phyloP scores from a whole-genome alignment of 2,329 filamentous ascomycete species.

The Dothistroma septosporum region DNA sequence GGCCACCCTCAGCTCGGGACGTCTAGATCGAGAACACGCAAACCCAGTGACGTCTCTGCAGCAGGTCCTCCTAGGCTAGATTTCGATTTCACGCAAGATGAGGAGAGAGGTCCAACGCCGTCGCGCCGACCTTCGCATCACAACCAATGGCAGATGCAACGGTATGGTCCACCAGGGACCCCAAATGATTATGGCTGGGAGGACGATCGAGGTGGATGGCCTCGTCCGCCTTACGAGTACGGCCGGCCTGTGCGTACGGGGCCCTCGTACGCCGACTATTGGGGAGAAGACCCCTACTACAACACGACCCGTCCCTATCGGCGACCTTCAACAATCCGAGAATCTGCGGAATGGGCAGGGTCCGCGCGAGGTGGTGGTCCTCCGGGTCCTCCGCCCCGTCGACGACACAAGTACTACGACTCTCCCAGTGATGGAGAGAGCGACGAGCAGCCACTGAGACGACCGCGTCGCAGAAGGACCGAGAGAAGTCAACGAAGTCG shows the following conservation, averaged over 20 bases:
- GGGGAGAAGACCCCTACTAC: constrained; percentile 27
- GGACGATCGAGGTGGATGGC: constrained; percentile 21
- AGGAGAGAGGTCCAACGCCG: constrained; percentile 8
- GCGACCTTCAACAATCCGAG: constrained; percentile 16
- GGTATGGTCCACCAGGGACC: constrained; percentile 21
- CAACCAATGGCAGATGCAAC: constrained; percentile 23
- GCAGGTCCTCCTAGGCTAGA: constrained; percentile 17
- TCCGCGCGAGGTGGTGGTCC: constrained; percentile 17
- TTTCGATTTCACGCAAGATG: constrained; percentile 22
- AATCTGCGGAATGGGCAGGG: constrained; percentile 23
- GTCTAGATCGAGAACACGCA: constrained; percentile 12
- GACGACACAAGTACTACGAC: constrained; percentile 15
- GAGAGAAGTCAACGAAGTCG: constrained; percentile 8
- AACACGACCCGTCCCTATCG: constrained; percentile 22
- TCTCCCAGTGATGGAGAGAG: constrained; percentile 22
- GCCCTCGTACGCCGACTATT: constrained; percentile 18
- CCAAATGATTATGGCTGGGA: constrained; percentile 25
- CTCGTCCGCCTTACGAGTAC: constrained; percentile 26
- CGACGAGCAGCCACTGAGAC: constrained; percentile 21
- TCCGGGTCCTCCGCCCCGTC: constrained; percentile 17
- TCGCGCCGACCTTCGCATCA: constrained; percentile 14
- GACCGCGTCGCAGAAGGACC: constrained; percentile 10
- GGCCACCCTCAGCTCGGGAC: constrained; percentile 4
- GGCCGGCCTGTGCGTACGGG: constrained; percentile 15
- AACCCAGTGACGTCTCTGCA: constrained; percentile 16